These are phyloP conservation scores for Starmerella roubikii DNA, from an alignment of 805 yeast genomes.

Conservation along the genomic window DNA sequence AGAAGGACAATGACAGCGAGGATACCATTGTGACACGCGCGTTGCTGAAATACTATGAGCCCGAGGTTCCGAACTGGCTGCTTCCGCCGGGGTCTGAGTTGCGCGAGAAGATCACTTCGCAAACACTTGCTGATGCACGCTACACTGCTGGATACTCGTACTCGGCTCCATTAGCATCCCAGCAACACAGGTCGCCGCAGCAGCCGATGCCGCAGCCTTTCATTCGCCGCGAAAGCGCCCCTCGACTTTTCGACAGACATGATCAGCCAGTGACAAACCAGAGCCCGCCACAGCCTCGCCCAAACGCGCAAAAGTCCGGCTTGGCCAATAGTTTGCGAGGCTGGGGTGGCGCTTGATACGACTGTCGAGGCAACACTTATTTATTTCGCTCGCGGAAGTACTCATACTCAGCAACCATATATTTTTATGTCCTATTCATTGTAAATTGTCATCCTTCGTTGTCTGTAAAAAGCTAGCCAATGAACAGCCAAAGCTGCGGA, in stretches of 20 bases:
- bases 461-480: neutral
- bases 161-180: too few relatives aligned
- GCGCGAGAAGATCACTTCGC: neutral
- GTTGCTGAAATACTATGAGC: slow-evolving; percentile 29
- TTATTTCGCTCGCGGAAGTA: too few relatives aligned
- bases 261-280: neutral
- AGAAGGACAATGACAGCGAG: slow-evolving; percentile 31
- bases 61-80: slow-evolving; percentile 25
- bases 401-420: neutral
- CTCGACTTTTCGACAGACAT: slow-evolving; percentile 7
- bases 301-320: too few relatives aligned
- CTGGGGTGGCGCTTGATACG: too few relatives aligned
- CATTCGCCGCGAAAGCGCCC: slow-evolving; percentile 3
- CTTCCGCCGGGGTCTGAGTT: slow-evolving; percentile 7
- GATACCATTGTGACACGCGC: slow-evolving; percentile 36
- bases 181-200: too few relatives aligned
- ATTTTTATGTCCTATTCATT: neutral
- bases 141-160: too few relatives aligned
- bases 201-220: slow-evolving; percentile 1
- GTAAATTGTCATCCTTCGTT: neutral
- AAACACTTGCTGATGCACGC: too few relatives aligned
- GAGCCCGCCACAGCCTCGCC: too few relatives aligned
- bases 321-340: too few relatives aligned
- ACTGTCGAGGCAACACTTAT: too few relatives aligned
- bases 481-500: too few relatives aligned